Evolutionary conservation across 805 yeast species (phyloP).

Genomic region (fission yeast (Schizosaccharomyces pombe)): ASM294v3 CU329670.1:68501-69000

Average conservation of each 20-base stretch:
- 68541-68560: constrained; percentile 28
- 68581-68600: constrained; percentile 23
- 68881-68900: too few relatives aligned
- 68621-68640: constrained; percentile 31
- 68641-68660: constrained; percentile 32
- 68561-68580: constrained; percentile 25
- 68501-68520: constrained; percentile 23
- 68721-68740: constrained; percentile 17
- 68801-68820: background rate
- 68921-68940: too few relatives aligned
- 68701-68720: constrained; percentile 9
- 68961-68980: too few relatives aligned
- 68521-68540: constrained; percentile 25
- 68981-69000: too few relatives aligned
- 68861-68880: background rate
- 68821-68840: background rate
- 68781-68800: constrained; percentile 26
- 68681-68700: constrained; percentile 25
- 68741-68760: constrained; percentile 33
- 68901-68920: too few relatives aligned
- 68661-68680: constrained; percentile 30
- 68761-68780: constrained; percentile 26
- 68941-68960: too few relatives aligned
- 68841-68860: background rate
- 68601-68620: constrained; percentile 27